Conservation (phyloP, 257 asterid genomes). For the Capsicum rhomboideum region DNA sequence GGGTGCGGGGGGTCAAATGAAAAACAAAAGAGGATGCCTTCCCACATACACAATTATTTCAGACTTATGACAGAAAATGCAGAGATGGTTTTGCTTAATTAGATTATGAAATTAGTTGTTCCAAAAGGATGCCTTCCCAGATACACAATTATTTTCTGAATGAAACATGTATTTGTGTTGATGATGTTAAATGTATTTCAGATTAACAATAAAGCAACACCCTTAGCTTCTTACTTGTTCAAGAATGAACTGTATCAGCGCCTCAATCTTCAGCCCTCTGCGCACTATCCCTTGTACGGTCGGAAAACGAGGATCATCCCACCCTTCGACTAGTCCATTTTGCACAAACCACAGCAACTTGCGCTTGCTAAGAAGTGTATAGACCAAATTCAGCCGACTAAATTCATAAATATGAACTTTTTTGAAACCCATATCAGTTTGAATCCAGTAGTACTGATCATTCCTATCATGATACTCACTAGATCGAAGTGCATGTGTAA, state of each 20-base stretch:
- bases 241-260: conserved; percentile 81
- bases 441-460: conserved; percentile 87
- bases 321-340: conserved; percentile 87
- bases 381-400: conserved; percentile 86
- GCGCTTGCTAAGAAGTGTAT: conserved; percentile 97
- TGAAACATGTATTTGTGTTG: neutral
- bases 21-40: neutral
- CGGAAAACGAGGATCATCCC: conserved; percentile 99
- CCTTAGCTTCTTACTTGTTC: conserved; percentile 55
- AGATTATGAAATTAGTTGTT: too few species aligned
- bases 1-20: neutral
- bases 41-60: neutral
- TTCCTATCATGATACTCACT: conserved; percentile 97
- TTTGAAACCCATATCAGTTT: conserved; percentile 76
- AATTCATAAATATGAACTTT: conserved; percentile 81
- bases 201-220: neutral
- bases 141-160: neutral
- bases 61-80: neutral
- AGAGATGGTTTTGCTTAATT: neutral
- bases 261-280: conserved; percentile 82
- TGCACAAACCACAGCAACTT: conserved; percentile 98
- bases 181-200: neutral
- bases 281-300: conserved; percentile 98
- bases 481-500: conserved; percentile 91
- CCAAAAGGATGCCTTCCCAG: too few species aligned